phyloP scores from a whole-genome alignment of 169 alveolate genomes.

The Plasmodium coatneyi region DNA sequence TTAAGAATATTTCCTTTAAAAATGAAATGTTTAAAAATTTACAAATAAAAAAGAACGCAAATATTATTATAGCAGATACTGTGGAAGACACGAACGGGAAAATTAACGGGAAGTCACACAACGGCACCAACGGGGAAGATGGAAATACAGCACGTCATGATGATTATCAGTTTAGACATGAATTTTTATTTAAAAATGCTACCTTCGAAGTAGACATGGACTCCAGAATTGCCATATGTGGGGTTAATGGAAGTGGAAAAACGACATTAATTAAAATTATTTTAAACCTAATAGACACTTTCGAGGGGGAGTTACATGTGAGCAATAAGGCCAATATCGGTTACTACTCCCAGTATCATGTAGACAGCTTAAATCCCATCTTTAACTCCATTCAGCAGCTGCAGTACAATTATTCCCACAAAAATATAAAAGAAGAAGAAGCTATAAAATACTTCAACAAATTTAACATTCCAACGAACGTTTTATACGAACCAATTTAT shows the following conservation, averaged over 20 bases:
- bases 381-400: constrained; percentile 96
- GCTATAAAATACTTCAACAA: constrained; percentile 93
- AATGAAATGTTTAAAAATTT: constrained; percentile 66
- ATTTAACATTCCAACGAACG: constrained; percentile 95
- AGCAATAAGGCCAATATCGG: constrained; percentile 95
- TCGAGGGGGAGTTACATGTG: constrained; percentile 92
- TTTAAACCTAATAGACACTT: constrained; percentile 89
- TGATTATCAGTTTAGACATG: constrained; percentile 74
- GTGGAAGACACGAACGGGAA: constrained; percentile 36
- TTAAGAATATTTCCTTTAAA: constrained; percentile 80
- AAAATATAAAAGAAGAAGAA: constrained; percentile 89
- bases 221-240: constrained; percentile 96
- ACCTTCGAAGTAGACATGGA: constrained; percentile 80
- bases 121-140: background rate
- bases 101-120: background rate
- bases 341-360: constrained; percentile 96
- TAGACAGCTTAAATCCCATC: constrained; percentile 94
- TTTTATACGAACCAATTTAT: constrained; percentile 96
- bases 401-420: constrained; percentile 86
- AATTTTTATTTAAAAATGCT: constrained; percentile 77
- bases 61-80: constrained; percentile 47
- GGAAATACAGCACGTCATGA: background rate
- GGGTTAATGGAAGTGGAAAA: constrained; percentile 99
- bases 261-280: constrained; percentile 95
- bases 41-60: constrained; percentile 43